phyloP scores from a whole-genome alignment of 345 rosid genomes.

The Zanthoxylum bungeanum region DNA sequence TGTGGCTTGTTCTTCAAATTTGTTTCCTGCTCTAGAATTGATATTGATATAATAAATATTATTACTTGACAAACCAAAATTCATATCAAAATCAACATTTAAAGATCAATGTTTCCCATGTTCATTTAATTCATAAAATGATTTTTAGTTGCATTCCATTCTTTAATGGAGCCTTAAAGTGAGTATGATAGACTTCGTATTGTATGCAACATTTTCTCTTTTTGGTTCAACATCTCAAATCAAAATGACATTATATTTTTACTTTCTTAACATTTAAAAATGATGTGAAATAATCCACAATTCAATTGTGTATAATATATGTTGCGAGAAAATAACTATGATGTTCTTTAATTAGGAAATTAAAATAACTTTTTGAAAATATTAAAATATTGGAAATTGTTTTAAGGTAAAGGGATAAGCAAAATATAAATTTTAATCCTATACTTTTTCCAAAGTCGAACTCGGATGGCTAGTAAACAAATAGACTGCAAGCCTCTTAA shows the following conservation, averaged over 20 bases:
- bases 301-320: no score
- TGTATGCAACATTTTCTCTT: not conserved
- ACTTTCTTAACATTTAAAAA: not conserved
- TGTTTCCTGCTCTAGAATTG: conserved; percentile 14
- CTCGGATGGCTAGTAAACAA: no score
- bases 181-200: no score
- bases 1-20: conserved; percentile 9
- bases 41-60: conserved; percentile 3
- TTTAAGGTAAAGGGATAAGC: no score
- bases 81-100: conserved; percentile 17
- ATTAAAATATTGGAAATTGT: no score
- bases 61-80: conserved; percentile 13
- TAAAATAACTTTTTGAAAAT: no score
- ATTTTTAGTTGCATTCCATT: not conserved
- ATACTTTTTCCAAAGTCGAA: no score
- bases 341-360: no score
- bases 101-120: not conserved
- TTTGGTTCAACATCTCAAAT: not conserved
- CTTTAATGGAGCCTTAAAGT: not conserved
- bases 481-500: no score
- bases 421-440: no score
- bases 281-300: not conserved
- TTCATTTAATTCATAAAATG: conserved; percentile 19
- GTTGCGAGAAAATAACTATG: no score
- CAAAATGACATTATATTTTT: not conserved